Base-by-base conservation (phyloP, 2,329 filamentous ascomycete species). In the Cladophialophora exuberans region DNA sequence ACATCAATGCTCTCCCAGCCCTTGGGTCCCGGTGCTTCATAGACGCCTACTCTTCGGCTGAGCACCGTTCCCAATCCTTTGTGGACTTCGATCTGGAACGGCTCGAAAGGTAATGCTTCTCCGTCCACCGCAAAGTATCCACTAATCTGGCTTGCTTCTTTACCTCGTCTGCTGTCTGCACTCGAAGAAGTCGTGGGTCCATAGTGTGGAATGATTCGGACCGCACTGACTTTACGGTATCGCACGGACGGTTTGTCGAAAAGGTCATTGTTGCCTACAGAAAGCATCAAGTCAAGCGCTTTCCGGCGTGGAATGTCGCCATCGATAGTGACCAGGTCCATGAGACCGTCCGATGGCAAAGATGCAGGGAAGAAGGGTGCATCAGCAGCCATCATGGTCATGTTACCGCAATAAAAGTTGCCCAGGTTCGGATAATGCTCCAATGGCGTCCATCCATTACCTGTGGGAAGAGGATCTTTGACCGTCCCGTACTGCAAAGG, bases 61-160 rank as follows among this genome's bases (percentile, higher is more conserved):
- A 97, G 76, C n/a, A 93, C 88, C 3, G 88, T 90, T 1, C 90
- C 94, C 20, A 99, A 76, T 0, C 87, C 88, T 48, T 78, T 82
- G 70, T 97, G 90, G 5, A 97, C 80, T 73, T 99, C 94, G 2
- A 86, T 90, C 75, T 99, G 94, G 69, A 97, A 95, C 0, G 90
- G 88, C 64, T 87, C 87, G 69, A 96, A 97, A 0, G 90, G 88
- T 2, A 96, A 79, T 50, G 83, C 81, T 73, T 99, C 94, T 31
- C 94, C 94, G 67, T 97, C 94, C 62, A 99, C 90, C 69, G 90
- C 95, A 69, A 99, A 95, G 70, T 89, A 94, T 1, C 93, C 93
- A 59, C 86, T 81, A 33, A 82, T 76, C 65, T 86, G 80, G 59
- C 87, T 75, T 6, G 23, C 52, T 17, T 50, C 49, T 5, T 42